Evolutionary conservation across 2,329 filamentous ascomycete genomes (phyloP).

Genomic region (Talaromyces sp.): DNA sequence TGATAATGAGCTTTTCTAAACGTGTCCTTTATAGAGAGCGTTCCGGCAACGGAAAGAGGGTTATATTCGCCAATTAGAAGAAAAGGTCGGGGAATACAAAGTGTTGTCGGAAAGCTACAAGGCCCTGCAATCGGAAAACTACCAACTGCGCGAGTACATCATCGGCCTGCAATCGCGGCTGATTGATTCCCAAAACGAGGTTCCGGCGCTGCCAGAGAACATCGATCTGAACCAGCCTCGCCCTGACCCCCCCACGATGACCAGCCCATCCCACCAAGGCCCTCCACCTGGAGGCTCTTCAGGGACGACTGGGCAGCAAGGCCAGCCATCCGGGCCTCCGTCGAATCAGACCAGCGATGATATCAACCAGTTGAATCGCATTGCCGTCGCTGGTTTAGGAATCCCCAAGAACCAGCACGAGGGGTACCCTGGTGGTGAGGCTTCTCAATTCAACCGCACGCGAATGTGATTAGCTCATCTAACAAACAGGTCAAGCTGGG

Average conservation of each 20-base stretch:
- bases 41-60: slow-evolving; percentile 97
- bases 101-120: slow-evolving; percentile 74
- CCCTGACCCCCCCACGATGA: slow-evolving; percentile 22
- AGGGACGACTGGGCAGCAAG: slow-evolving; percentile 11
- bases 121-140: slow-evolving; percentile 80
- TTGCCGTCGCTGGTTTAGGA: slow-evolving; percentile 38
- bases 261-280: background rate
- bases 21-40: slow-evolving; percentile 59
- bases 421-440: background rate
- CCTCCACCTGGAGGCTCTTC: slow-evolving; percentile 13
- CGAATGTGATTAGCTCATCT: background rate
- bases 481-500: background rate
- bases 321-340: slow-evolving; percentile 9
- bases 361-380: slow-evolving; percentile 38
- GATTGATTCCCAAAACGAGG: slow-evolving; percentile 75
- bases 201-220: slow-evolving; percentile 75
- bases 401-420: slow-evolving; percentile 32
- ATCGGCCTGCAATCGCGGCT: slow-evolving; percentile 83
- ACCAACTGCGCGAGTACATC: slow-evolving; percentile 85
- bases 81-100: slow-evolving; percentile 78
- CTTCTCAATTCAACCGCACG: background rate
- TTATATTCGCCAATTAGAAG: slow-evolving; percentile 96
- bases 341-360: slow-evolving; percentile 25
- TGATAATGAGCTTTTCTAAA: background rate
- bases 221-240: slow-evolving; percentile 62